phyloP scores from a whole-genome alignment of 2,329 filamentous ascomycete species.

The Plenodomus lindquistii region DNA sequence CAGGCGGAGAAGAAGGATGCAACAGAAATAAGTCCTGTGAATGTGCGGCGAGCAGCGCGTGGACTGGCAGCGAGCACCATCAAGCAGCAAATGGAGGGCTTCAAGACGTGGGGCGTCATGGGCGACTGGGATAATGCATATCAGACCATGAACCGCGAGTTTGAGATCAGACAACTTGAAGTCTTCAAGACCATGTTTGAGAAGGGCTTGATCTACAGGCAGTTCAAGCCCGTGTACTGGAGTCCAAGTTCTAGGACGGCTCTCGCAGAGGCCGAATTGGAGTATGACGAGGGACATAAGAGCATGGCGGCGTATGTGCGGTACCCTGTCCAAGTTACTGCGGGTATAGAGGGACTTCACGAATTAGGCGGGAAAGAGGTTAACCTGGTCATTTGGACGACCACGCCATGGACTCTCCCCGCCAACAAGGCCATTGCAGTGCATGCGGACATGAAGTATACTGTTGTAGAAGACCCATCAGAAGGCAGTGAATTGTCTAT shows the following conservation, averaged over 20 bases:
- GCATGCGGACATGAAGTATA: conserved; percentile 73
- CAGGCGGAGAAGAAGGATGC: conserved; percentile 55
- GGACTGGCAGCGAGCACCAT: conserved; percentile 70
- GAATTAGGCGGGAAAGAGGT: conserved; percentile 50
- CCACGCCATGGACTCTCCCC: conserved; percentile 95
- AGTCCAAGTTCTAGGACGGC: conserved; percentile 78
- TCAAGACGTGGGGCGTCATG: conserved; percentile 76
- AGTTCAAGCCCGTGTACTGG: conserved; percentile 86
- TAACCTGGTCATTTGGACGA: conserved; percentile 95
- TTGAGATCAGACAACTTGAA: conserved; percentile 73
- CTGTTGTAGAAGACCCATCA: conserved; percentile 58
- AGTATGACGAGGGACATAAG: conserved; percentile 76
- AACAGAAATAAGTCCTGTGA: conserved; percentile 49
- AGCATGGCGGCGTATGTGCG: conserved; percentile 78
- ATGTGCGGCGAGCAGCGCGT: conserved; percentile 67
- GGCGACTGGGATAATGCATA: conserved; percentile 77
- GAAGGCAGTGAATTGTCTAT: conserved; percentile 62
- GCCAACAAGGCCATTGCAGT: conserved; percentile 90
- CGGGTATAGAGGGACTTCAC: background rate
- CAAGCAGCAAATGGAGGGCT: conserved; percentile 72
- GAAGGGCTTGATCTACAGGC: conserved; percentile 71
- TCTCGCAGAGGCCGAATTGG: conserved; percentile 80
- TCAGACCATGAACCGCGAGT: conserved; percentile 76
- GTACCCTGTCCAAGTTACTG: conserved; percentile 64
- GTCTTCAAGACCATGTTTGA: conserved; percentile 77